phyloP scores from a whole-genome alignment of 306 rosid genomes.

The Pyrus communis region DNA sequence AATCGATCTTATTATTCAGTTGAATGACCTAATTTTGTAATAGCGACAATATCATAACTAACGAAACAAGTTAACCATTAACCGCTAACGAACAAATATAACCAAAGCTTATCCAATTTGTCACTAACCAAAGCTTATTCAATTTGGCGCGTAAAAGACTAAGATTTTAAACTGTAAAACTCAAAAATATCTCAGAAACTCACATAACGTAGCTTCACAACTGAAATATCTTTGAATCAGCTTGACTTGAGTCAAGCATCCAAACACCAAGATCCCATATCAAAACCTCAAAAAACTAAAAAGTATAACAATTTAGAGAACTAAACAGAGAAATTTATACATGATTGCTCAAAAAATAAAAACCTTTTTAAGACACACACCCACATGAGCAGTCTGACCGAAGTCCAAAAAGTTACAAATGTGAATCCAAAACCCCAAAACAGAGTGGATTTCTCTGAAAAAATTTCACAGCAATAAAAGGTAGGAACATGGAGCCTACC shows the following conservation, averaged over 20 bases:
- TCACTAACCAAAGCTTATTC: neutral
- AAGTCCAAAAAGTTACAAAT: constrained; percentile 1
- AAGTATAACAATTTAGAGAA: neutral
- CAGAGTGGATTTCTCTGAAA: constrained; percentile 28
- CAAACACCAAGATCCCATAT: neutral
- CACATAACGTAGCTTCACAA: neutral
- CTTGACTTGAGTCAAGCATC: neutral
- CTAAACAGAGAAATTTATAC: neutral
- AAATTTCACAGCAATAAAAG: constrained; percentile 36
- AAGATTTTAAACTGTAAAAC: no score
- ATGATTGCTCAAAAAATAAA: neutral
- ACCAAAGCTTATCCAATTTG: neutral
- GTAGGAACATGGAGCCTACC: constrained; percentile 53
- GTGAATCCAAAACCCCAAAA: constrained; percentile 32
- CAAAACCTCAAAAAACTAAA: neutral
- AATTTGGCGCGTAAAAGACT: neutral
- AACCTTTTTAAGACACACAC: neutral
- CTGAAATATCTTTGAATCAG: neutral
- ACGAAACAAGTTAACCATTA: neutral
- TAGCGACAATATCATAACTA: neutral
- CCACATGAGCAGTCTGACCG: neutral
- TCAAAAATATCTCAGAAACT: no score
- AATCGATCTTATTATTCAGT: neutral
- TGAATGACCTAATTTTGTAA: neutral
- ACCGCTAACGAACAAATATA: neutral